Evolutionary conservation across 1,139 yeast genomes (phyloP).

Genomic region (Debaryomycetaceae sp.): DNA sequence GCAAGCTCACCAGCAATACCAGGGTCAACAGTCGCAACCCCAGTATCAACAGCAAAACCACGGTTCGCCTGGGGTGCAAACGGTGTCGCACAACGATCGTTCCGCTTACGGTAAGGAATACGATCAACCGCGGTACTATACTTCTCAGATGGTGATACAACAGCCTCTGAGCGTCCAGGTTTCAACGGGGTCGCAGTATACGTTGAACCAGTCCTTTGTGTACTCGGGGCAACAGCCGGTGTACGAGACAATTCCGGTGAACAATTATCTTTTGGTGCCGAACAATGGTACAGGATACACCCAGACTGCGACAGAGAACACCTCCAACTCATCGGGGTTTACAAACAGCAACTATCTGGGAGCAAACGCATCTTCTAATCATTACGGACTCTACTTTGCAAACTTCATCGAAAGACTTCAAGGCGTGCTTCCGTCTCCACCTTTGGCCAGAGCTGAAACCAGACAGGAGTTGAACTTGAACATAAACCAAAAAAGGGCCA

Average conservation of each 20-base stretch:
- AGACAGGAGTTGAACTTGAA: slow-evolving; percentile 25
- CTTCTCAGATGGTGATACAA: slow-evolving; percentile 6
- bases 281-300: neutral
- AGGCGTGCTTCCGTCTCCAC: slow-evolving; percentile 35
- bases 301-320: neutral
- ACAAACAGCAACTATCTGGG: neutral
- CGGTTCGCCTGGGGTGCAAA: neutral
- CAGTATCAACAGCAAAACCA: neutral
- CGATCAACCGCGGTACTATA: slow-evolving; percentile 7
- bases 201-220: slow-evolving; percentile 4
- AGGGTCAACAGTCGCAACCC: neutral
- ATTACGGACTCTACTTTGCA: slow-evolving; percentile 1
- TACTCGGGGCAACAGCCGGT: slow-evolving; percentile 5
- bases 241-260: slow-evolving; percentile 7
- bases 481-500: slow-evolving; percentile 7
- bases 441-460: slow-evolving; percentile 27
- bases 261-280: slow-evolving; percentile 10
- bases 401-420: slow-evolving; percentile 6
- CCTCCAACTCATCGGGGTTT: neutral
- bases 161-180: slow-evolving; percentile 6
- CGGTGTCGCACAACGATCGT: neutral
- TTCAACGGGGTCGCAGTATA: slow-evolving; percentile 2
- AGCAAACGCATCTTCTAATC: neutral
- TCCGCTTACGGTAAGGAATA: slow-evolving; percentile 2
- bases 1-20: neutral